A percentile compares a stretch with the other conserved stretches of the same genome.
Conservation (phyloP, 345 rosid species). For the Clarkia xantiana region DNA sequence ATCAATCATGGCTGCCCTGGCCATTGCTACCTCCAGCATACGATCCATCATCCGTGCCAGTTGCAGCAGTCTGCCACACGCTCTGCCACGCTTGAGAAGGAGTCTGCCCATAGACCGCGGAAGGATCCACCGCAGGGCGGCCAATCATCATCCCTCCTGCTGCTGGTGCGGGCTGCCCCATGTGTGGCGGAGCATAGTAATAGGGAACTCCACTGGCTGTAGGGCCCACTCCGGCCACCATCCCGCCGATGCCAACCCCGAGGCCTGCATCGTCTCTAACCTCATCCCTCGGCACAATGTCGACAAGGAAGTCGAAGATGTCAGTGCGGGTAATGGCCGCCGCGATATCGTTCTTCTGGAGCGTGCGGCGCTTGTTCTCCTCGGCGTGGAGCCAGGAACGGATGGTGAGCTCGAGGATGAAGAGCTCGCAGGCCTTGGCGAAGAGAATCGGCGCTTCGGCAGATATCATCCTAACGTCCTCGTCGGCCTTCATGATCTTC, state of each 20-base stretch:
- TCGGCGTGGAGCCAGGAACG: constrained; percentile 95
- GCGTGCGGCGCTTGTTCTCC: constrained; percentile 77
- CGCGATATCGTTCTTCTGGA: constrained; percentile 83
- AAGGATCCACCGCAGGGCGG: constrained; percentile 60
- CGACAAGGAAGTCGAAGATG: constrained; percentile 76
- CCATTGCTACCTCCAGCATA: constrained; percentile 17
- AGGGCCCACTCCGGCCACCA: constrained; percentile 45
- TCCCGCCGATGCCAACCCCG: constrained; percentile 11
- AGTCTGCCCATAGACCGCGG: too few relatives aligned
- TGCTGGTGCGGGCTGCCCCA: constrained; percentile 51
- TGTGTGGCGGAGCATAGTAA: constrained; percentile 46
- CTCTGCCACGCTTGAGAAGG: too few relatives aligned
- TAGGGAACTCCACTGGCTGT: constrained; percentile 71
- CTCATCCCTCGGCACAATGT: constrained; percentile 78
- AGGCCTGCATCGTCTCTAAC: constrained; percentile 48
- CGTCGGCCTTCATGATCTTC: constrained; percentile 95
- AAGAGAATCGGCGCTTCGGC: constrained; percentile 85
- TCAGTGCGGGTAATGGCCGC: constrained; percentile 78
- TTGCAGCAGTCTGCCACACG: constrained; percentile 54
- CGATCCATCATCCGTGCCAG: constrained; percentile 37
- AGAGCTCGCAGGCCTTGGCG: constrained; percentile 87
- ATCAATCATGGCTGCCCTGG: constrained; percentile 56
- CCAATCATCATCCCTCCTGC: constrained; percentile 85
- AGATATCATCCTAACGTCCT: constrained; percentile 93
- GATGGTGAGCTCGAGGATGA: constrained; percentile 78